Base-by-base conservation (phyloP, 306 rosid species). In the Albizia julibrissin region DNA sequence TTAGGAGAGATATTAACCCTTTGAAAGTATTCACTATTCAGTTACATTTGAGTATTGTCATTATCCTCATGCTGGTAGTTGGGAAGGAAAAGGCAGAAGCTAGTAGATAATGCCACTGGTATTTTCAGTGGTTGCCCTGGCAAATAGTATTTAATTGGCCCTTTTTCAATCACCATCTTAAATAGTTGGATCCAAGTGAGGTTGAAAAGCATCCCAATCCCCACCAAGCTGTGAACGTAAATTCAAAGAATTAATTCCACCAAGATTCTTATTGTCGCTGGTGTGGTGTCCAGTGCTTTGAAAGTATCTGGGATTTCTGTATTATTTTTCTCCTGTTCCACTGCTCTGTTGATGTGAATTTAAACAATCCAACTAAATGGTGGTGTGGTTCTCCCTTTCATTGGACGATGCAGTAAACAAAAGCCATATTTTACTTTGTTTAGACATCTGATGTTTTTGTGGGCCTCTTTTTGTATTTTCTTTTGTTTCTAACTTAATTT, bases 11-110 rank as follows among this genome's bases (percentile, higher is more conserved):
- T 40, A 5, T 29, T 68, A 61, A 50, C 43, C 69, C 75, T 16
- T 14, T 61, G 62, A 8, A 79, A 24, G 12, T 9, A 33, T 33
- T 33, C 5, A 33, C 34, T 43, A 13, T 40, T 82, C 10, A 37
- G 14, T 66, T 86, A 44, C 22, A 19, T 42, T 66, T 22, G 56
- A 14, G 13, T 52, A 1, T 64, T 33, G 79, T 66, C 22, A 31
- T 14, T 15, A 13, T 43, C 77, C 68, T 43, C 4, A 22, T 34
- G 8, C 58, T 44, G 15, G 49, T 75, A 90, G n/a, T 93, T 94
- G 98, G 98, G 93, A 86, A 89, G 97, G 98, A 93, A 90, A 85
- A 97, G 98, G 77, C 97, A 92, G 92, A 94, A 90, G 84, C 69
- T 93, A 90, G 10, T 94, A 91, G 91, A 84, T 91, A 44, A 33